Percentiles rank a stretch among this genome's conserved stretches.
These are phyloP conservation scores for Candida nonsorbophila DNA, from an alignment of 805 yeast genomes.

Conservation along the genomic window DNA sequence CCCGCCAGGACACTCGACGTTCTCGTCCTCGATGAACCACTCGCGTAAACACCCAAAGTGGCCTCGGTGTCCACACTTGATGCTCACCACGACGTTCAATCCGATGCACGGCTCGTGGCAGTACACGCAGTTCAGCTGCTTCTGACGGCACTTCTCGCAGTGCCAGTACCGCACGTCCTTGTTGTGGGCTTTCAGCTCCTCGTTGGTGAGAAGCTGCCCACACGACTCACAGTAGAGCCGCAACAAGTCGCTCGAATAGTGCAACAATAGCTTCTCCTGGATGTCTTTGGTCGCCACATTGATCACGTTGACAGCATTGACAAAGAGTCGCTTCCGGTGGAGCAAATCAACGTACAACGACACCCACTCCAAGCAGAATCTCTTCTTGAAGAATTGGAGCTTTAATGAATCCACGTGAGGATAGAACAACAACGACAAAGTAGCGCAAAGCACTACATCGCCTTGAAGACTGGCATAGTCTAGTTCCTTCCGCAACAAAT, in stretches of 20 bases:
- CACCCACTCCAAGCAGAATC: conserved; percentile 49
- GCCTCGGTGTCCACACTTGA: conserved; percentile 83
- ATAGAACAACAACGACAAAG: conserved; percentile 51
- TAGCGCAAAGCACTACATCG: conserved; percentile 56
- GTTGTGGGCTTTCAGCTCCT: conserved; percentile 39
- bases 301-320: conserved; percentile 52
- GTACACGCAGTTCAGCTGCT: conserved; percentile 65
- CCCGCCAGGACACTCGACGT: conserved; percentile 78
- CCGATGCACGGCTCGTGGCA: conserved; percentile 79
- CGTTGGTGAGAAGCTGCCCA: conserved; percentile 54
- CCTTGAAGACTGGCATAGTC: conserved; percentile 57
- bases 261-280: conserved; percentile 19
- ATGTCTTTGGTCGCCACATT: conserved; percentile 34
- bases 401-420: conserved; percentile 12
- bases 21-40: conserved; percentile 68
- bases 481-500: conserved; percentile 46
- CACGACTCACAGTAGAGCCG: conserved; percentile 59
- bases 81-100: conserved; percentile 47
- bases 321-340: conserved; percentile 45
- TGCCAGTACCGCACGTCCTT: conserved; percentile 70
- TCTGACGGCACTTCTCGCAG: conserved; percentile 64
- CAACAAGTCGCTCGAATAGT: conserved; percentile 31
- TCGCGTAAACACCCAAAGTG: conserved; percentile 74
- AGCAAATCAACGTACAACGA: conserved; percentile 51
- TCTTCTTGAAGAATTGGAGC: conserved; percentile 13